Base-by-base conservation (phyloP, 345 rosid genomes). In the Citropsis articulata region DNA sequence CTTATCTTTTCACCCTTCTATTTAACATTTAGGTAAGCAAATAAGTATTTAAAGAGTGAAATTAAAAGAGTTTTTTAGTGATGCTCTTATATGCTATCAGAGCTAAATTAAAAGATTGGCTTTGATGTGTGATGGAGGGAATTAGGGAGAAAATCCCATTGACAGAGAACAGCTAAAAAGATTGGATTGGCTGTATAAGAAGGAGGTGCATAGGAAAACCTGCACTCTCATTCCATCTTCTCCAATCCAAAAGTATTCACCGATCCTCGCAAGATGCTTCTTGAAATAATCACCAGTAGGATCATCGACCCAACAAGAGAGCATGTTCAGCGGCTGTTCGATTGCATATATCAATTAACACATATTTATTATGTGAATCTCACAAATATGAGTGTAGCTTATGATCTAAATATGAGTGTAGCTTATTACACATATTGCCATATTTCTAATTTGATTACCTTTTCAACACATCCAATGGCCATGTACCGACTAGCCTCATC, bases 271-370 rank as follows among this genome's bases (percentile, higher is more conserved):
- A 9, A 92, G 88, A 75, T 90, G 93, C 78, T 87, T 89, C 79
- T 90, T 89, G 69, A 85, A 89, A 67, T 66, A 56, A 79, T 67
- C 81, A 18, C 94, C 87, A 4, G 90, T 55, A 1, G 93, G 90
- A 82, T 92, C 90, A 81, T 92, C 94, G 40, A 79, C 88, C 94
- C 93, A 90, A 38, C 93, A 92, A 75, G 91, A 87, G 50, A 92
- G 87, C 92, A 85, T 89, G 69, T 90, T 86, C 4, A 91, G 42
- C 19, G 79, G 62, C 85, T 87, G 65, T 53, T 5, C 7, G 21
- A 53, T 53, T 18, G 50, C 50, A 53, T 16, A 22, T 53, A 53
- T 14, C 57, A 18, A 18, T 53, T 18, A 53, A 50, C 55, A 50
- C 42, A 5, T 35, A 38, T 38, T 8, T 1, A 2, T 38, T 50